Evolutionary conservation across 768 basidiomycete species (phyloP), one percentile per base, ranked within the genome.

Genomic region (Leccinum fibrillosum): DNA sequence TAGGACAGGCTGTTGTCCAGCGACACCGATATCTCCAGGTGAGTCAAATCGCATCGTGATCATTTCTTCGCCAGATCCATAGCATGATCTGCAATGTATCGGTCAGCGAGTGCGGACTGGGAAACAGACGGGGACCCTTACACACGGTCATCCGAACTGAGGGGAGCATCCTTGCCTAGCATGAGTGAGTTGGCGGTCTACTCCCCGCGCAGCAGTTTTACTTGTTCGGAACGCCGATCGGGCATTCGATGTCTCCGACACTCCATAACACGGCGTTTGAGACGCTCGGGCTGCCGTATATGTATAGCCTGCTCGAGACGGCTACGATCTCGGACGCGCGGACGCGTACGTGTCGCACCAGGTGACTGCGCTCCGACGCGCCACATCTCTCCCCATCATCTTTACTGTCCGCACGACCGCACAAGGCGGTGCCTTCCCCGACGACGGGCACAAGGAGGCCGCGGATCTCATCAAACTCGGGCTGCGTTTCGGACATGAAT

Each of bases 371-470:
- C 77, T 98, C 17, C 86, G 94, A 52, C 84, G 88, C 37, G 80
- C 78, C 13, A 90, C 92, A 0, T 77, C 82, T 1, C 80, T 99
- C 6, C 97, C 96, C 3, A 85, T 98, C 64, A 86, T 98, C 58
- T 98, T 88, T 76, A 97, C 97, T 0, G 89, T 96, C 35, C 80
- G 97, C 28, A 94, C 93, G 4, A 78, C 83, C 13, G 83, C 88
- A 0, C 95, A 99, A 71, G 97, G 96, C 21, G 96, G 97, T 5
- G 82, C 88, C 17, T 94, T 93, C 82, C 94, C 95, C 0, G 88
- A 96, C 71, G 77, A 79, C 35, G 86, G 85, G 0, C 75, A 84
- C 55, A 82, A 85, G 54, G 88, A 89, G 58, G 88, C 86, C 10
- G 82, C 89, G 55, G 83, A 86, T 35, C 82, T 98, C 8, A 79